Base-by-base conservation (phyloP, 768 basidiomycete species). In the Albatrellus ellisii region DNA sequence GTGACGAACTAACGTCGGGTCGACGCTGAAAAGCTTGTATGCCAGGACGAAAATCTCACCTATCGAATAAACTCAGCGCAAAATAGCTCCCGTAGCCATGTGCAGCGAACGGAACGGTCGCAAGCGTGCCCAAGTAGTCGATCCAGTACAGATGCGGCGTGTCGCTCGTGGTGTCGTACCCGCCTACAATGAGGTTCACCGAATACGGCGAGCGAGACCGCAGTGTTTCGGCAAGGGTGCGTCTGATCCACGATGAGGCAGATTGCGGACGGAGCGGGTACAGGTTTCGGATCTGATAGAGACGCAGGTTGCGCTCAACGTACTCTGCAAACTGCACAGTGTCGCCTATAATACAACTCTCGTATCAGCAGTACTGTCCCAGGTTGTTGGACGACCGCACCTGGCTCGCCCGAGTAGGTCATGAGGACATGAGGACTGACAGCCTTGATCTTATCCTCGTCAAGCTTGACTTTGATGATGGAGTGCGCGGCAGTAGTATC, bases 71-170 rank as follows among this genome's bases (percentile, higher is more conserved):
- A 74, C 82, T 79, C 51, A 97, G 63, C 8, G 79, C 81, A 60
- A 98, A 95, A 63, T 91, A 95, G 43, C 80, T 73, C 33, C 90
- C 95, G 57, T 97, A 91, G 2, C 95, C 95, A 56, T 98, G 94
- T 1, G 90, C 91, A 12, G 79, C 91, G 57, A 91, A 99, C 0
- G 91, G 91, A 10, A 95, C 83, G 42, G 79, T 74, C 3, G 79
- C 73, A 56, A 85, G 70, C 4, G 95, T 94, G 20, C 95, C 95
- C 25, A 95, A 71, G 60, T 94, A 90, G 65, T 99, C 95, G 46
- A 97, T 69, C 91, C 92, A 98, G 67, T 92, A 95, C 10, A 94
- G 69, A 48, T 76, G 75, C 4, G 92, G 89, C 12, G 66, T 65
- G 49, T 73, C 54, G 6, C 72, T 72, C 29, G 85, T 75, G 41